Evolutionary conservation across 805 yeast genomes (phyloP).

Genomic region (Candida lessepsii): DNA sequence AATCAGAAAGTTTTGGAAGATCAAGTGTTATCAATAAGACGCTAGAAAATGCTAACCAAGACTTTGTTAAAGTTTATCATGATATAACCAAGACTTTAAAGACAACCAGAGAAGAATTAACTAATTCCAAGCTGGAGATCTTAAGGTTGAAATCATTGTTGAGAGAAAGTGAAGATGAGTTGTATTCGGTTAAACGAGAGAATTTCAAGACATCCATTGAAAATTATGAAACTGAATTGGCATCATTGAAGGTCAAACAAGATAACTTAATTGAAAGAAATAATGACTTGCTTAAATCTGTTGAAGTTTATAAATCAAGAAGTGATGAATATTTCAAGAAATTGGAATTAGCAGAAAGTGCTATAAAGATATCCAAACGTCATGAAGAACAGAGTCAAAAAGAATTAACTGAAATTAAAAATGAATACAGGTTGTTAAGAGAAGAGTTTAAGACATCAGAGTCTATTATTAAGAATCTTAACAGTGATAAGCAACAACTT

Average conservation of each 20-base stretch:
- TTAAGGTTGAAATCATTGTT: slow-evolving; percentile 40
- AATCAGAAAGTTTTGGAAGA: slow-evolving; percentile 36
- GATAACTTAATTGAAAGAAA: slow-evolving; percentile 58
- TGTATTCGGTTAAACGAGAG: slow-evolving; percentile 43
- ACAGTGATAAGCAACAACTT: slow-evolving; percentile 47
- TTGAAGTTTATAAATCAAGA: slow-evolving; percentile 64
- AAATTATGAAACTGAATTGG: slow-evolving; percentile 37
- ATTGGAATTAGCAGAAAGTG: slow-evolving; percentile 76
- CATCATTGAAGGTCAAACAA: slow-evolving; percentile 54
- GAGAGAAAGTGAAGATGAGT: slow-evolving; percentile 43
- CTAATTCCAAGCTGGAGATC: slow-evolving; percentile 40
- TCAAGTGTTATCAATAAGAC: slow-evolving; percentile 22
- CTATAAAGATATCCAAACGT: slow-evolving; percentile 60
- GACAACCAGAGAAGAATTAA: slow-evolving; percentile 44
- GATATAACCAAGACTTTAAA: slow-evolving; percentile 48
- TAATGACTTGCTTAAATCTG: slow-evolving; percentile 50
- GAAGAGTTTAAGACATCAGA: slow-evolving; percentile 58
- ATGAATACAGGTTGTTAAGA: slow-evolving; percentile 45
- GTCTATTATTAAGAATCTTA: slow-evolving; percentile 50
- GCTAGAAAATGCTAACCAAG: slow-evolving; percentile 34
- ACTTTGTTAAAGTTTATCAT: slow-evolving; percentile 48
- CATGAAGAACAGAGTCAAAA: slow-evolving; percentile 53
- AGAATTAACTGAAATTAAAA: slow-evolving; percentile 46
- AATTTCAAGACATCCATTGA: slow-evolving; percentile 36
- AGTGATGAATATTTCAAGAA: slow-evolving; percentile 73